Conservation (phyloP, 23 red algal genomes). For the Agarophyton chilense region DNA sequence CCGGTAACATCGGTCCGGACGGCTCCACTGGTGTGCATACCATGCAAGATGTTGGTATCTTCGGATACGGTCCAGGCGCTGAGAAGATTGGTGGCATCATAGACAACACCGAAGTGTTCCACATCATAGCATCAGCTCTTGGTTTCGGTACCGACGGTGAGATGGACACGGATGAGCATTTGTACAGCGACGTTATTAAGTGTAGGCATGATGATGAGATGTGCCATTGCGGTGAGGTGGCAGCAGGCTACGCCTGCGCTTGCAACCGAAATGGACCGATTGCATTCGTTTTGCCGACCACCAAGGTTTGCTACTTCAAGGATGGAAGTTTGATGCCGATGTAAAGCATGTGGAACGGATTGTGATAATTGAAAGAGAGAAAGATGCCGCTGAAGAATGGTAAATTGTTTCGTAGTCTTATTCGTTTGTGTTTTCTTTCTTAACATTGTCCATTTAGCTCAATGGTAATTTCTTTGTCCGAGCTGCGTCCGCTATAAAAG, state of each 20-base stretch:
- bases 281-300: not conserved
- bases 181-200: slow-evolving; percentile 37
- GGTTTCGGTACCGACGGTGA: slow-evolving; percentile 64
- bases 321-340: not conserved
- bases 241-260: not conserved
- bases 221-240: slow-evolving; percentile 25
- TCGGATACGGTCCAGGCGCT: slow-evolving; percentile 48
- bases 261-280: not conserved
- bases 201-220: slow-evolving; percentile 27
- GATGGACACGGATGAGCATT: slow-evolving; percentile 20
- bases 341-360: not conserved
- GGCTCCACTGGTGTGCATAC: slow-evolving; percentile 64
- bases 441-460: too few species aligned
- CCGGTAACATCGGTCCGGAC: slow-evolving; percentile 22
- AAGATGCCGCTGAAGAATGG: too few species aligned
- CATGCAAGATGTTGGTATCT: slow-evolving; percentile 63
- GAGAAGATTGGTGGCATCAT: slow-evolving; percentile 35
- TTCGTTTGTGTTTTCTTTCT: too few species aligned
- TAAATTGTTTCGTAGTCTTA: too few species aligned
- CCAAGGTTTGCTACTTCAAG: slow-evolving; percentile 5
- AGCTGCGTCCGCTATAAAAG: too few species aligned
- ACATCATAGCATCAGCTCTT: slow-evolving; percentile 54
- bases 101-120: slow-evolving; percentile 62
- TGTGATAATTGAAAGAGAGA: too few species aligned
- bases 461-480: too few species aligned